phyloP scores from a whole-genome alignment of 1,139 yeast genomes.

The Protomyces arabidopsidicola region DNA sequence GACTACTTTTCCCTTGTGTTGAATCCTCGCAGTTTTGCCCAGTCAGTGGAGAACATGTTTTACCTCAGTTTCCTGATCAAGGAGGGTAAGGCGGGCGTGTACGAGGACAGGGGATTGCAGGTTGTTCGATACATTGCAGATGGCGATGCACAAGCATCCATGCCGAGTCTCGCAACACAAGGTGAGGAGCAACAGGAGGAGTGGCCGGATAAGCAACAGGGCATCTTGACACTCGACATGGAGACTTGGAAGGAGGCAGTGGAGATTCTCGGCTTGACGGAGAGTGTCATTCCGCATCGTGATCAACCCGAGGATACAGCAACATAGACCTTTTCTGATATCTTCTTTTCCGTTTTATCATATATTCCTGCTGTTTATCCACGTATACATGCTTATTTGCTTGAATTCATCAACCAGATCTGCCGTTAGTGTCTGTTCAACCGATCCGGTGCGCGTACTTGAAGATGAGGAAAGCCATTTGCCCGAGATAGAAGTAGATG shows the following conservation, averaged over 20 bases:
- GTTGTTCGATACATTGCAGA: constrained; percentile 32
- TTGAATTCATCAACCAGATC: not conserved
- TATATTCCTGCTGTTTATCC: not conserved
- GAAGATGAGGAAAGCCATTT: constrained; percentile 73
- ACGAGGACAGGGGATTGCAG: constrained; percentile 48
- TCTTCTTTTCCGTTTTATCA: not conserved
- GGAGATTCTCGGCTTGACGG: constrained; percentile 9
- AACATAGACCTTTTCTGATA: not conserved
- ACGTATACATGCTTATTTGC: not conserved
- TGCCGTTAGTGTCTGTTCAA: not conserved
- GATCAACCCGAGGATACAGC: constrained; percentile 3
- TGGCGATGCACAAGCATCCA: constrained; percentile 16
- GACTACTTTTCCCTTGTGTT: constrained; percentile 63
- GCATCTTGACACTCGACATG: constrained; percentile 23
- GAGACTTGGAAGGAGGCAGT: constrained; percentile 17
- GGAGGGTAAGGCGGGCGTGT: constrained; percentile 59
- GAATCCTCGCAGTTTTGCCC: constrained; percentile 71
- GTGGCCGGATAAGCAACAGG: constrained; percentile 23
- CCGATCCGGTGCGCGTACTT: constrained; percentile 40
- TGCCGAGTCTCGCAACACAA: not conserved
- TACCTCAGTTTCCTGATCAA: constrained; percentile 72
- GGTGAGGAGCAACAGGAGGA: not conserved
- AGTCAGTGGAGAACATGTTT: constrained; percentile 77
- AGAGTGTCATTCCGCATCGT: constrained; percentile 12
- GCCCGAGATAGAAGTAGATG: constrained; percentile 77